phyloP scores from a whole-genome alignment of 2,329 filamentous ascomycete species.

The Fusarium paranaense region DNA sequence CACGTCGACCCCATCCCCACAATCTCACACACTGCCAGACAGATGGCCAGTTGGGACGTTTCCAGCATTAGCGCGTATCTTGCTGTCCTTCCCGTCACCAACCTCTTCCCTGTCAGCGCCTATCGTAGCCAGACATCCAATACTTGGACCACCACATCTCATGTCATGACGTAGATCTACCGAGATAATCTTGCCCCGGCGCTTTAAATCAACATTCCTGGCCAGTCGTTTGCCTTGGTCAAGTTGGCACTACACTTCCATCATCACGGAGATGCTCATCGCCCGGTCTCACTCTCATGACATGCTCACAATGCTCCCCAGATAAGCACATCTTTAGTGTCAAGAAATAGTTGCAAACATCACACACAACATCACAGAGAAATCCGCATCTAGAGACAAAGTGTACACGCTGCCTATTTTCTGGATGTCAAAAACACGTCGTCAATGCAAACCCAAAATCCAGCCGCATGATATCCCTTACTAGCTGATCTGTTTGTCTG shows the following conservation, averaged over 20 bases:
- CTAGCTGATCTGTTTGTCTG: constrained; percentile 54
- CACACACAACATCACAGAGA: neutral
- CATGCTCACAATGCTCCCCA: neutral
- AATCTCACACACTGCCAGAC: constrained; percentile 8
- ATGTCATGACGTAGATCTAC: constrained; percentile 17
- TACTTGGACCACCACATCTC: constrained; percentile 4
- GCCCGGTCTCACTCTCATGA: neutral
- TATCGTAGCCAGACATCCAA: constrained; percentile 1
- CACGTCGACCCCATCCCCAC: constrained; percentile 1
- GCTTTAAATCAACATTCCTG: neutral
- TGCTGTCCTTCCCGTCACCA: constrained; percentile 7
- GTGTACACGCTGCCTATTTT: constrained; percentile 48
- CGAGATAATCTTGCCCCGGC: neutral
- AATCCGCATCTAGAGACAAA: constrained; percentile 41
- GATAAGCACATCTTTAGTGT: neutral
- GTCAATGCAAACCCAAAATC: constrained; percentile 54
- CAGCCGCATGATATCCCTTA: constrained; percentile 53
- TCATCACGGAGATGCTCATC: neutral
- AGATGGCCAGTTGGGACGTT: constrained; percentile 4
- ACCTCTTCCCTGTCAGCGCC: constrained; percentile 21
- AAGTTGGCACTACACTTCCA: neutral
- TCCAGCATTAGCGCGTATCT: constrained; percentile 22
- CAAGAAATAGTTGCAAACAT: neutral
- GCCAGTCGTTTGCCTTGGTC: neutral
- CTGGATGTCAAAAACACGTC: constrained; percentile 47